These are phyloP conservation scores for Saturnispora sanitii DNA, from an alignment of 805 yeast genomes.

Conservation along the genomic window DNA sequence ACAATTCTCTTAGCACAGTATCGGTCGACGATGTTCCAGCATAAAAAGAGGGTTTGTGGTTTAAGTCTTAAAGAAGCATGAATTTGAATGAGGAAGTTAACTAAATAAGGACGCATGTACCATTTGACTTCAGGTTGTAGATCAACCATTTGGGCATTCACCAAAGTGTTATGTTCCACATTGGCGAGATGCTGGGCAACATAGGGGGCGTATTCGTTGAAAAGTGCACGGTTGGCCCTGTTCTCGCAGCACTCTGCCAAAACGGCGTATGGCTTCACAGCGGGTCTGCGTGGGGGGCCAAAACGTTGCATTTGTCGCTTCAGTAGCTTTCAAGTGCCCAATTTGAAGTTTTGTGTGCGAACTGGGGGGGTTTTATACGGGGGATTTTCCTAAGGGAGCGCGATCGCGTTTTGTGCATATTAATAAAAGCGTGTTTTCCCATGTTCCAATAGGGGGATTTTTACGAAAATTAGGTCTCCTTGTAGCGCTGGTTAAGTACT, in stretches of 20 bases:
- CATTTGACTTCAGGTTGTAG: slow-evolving; percentile 84
- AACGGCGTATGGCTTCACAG: slow-evolving; percentile 29
- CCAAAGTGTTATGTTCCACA: slow-evolving; percentile 31
- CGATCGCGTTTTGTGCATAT: no score
- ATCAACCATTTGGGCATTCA: slow-evolving; percentile 49
- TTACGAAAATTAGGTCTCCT: no score
- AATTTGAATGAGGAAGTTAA: slow-evolving; percentile 69
- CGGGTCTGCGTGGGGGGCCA: slow-evolving; percentile 28
- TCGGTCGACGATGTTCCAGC: slow-evolving; percentile 74
- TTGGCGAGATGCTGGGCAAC: slow-evolving; percentile 31
- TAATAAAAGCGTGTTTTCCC: background rate
- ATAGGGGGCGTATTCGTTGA: slow-evolving; percentile 34
- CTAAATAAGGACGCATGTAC: slow-evolving; percentile 59
- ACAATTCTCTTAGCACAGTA: slow-evolving; percentile 85
- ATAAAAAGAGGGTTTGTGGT: slow-evolving; percentile 58
- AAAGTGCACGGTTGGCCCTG: slow-evolving; percentile 33
- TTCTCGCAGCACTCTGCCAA: slow-evolving; percentile 39
- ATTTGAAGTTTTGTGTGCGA: background rate
- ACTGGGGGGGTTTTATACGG: background rate
- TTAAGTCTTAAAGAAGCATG: slow-evolving; percentile 50
- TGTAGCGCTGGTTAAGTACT: no score
- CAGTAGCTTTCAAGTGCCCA: no score
- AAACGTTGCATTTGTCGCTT: slow-evolving; percentile 10
- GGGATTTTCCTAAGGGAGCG: background rate
- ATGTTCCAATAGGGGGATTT: background rate